Evolutionary conservation across 2,329 filamentous ascomycete genomes (phyloP), one percentile per base, ranked within the genome.

Genomic region (Aureobasidium sp.): DNA sequence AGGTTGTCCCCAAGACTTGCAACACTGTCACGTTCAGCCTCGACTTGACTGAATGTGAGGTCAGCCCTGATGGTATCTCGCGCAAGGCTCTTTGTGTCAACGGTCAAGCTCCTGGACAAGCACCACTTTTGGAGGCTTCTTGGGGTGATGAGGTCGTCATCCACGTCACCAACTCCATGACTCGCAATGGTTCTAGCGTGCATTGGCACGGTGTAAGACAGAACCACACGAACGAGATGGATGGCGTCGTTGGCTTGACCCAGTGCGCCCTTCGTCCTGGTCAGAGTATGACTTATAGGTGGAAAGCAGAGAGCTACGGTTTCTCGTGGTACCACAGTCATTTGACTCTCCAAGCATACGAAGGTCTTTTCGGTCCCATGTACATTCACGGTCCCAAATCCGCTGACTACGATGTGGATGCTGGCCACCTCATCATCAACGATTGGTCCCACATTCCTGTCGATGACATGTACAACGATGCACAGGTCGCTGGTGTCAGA

Each of bases 221-320:
- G 63, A 80, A 72, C 64, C 80, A 79, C 66, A 83, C 79, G 1
- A 85, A 84, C 67, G 69, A 75, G n/a, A 73, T 77, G 60, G 80
- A 82, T 59, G 80, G 80, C 40, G 78, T 77, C 50, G 74, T 74
- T 56, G 76, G 77, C 17, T 68, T 78, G n/a, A 79, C 76, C 0
- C 75, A 79, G 58, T 79, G 76, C 65, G 73, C 75, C 5, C 68
- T 74, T 27, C 68, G 71, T 1, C 72, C 71, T 0, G 71, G 72
- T 5, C 61, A 73, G 48, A 66, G 52, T 12, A 66, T 67, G 61
- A 72, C 70, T 24, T 72, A 73, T 61, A 72, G 65, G 1, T 78
- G 73, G 70, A 66, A 63, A 35, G 76, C 75, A 0, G 64, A 64
- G 6, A 72, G 77, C 58, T 77, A 77, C 58, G 75, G 75, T 0